These are phyloP conservation scores for Mucor piriformis DNA, from an alignment of 371 early-diverging fungal genomes.

Conservation along the genomic window DNA sequence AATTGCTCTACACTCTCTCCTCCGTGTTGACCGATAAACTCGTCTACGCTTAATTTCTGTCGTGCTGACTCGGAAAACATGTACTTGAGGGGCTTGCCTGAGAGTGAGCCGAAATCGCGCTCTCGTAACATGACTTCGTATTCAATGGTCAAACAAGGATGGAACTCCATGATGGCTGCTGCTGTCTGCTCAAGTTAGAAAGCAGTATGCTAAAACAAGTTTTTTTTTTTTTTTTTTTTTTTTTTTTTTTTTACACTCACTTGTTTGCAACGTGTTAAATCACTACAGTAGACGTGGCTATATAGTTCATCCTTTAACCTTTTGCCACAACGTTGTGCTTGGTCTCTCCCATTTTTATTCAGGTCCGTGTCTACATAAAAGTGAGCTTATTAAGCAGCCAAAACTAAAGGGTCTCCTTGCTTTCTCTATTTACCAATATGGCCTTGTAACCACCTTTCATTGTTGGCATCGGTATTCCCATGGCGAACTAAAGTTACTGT, in stretches of 20 bases:
- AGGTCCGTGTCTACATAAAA: conserved; percentile 35
- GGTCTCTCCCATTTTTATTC: conserved; percentile 33
- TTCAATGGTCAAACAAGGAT: conserved; percentile 19
- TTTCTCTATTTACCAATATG: conserved; percentile 32
- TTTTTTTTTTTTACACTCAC: no score
- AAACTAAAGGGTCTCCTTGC: no score
- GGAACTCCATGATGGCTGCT: conserved; percentile 25
- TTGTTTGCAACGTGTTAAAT: conserved; percentile 43
- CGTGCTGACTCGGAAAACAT: conserved; percentile 10
- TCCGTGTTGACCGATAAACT: conserved; percentile 15
- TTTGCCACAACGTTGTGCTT: conserved; percentile 38
- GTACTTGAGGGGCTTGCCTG: conserved; percentile 22
- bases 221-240: no score
- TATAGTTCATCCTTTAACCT: conserved; percentile 26
- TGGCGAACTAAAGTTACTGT: conserved; percentile 45
- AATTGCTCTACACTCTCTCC: conserved; percentile 37
- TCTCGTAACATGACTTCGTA: conserved; percentile 31
- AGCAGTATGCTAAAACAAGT: background rate
- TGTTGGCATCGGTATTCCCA: conserved; percentile 53
- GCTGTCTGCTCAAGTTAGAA: conserved; percentile 25
- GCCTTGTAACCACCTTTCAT: conserved; percentile 47
- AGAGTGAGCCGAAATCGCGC: conserved; percentile 37
- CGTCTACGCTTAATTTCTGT: conserved; percentile 8
- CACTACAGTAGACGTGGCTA: conserved; percentile 42
- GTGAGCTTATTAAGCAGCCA: background rate